phyloP scores from a whole-genome alignment of 495 filamentous ascomycete genomes.

The Aspergillus ostianus region DNA sequence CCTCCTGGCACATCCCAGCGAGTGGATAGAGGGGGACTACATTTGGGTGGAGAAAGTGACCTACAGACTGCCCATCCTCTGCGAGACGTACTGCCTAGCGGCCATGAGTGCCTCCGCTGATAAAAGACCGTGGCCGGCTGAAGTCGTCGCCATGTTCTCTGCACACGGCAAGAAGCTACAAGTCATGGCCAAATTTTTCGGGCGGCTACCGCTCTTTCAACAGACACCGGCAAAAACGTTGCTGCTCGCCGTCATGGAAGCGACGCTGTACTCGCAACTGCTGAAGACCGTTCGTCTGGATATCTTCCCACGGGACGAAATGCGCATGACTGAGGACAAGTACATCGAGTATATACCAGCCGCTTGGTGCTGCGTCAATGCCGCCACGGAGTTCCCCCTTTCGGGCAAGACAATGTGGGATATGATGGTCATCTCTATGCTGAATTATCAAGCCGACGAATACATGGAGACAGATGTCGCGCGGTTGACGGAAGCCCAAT shows the following conservation, averaged over 20 bases:
- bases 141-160: too few relatives aligned
- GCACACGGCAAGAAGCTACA: too few relatives aligned
- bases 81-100: slow-evolving; percentile 32
- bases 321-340: slow-evolving; percentile 25
- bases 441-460: slow-evolving; percentile 40
- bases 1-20: neutral
- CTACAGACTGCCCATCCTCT: slow-evolving; percentile 30
- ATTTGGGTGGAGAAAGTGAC: slow-evolving; percentile 46
- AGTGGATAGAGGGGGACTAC: neutral
- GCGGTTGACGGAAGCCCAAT: too few relatives aligned
- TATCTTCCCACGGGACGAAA: too few relatives aligned
- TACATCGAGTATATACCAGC: slow-evolving; percentile 41
- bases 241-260: too few relatives aligned
- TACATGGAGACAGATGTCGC: slow-evolving; percentile 12
- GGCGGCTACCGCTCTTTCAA: too few relatives aligned
- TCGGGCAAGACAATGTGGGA: slow-evolving; percentile 24
- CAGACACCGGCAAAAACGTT: too few relatives aligned
- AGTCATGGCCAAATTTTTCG: too few relatives aligned
- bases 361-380: slow-evolving; percentile 32
- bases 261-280: too few relatives aligned
- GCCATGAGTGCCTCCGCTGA: neutral
- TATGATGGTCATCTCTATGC: slow-evolving; percentile 40
- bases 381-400: slow-evolving; percentile 8
- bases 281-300: too few relatives aligned
- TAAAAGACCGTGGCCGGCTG: too few relatives aligned